A percentile compares a stretch with the other conserved stretches of the same genome.
phyloP scores from a whole-genome alignment of 2,329 filamentous ascomycete species.

The Sporothrix mexicana region DNA sequence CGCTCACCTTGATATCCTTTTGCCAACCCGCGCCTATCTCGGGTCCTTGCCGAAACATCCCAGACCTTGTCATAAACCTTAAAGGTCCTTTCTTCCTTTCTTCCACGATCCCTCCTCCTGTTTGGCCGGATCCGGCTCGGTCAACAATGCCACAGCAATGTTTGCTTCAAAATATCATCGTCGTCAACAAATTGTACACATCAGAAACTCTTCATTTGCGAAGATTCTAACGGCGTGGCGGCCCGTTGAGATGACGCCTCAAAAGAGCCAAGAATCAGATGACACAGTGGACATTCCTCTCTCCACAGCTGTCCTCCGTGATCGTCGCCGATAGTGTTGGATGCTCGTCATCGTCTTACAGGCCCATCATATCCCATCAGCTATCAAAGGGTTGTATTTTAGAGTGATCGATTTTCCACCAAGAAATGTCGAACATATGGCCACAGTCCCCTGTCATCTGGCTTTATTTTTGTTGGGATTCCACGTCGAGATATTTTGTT shows the following conservation, averaged over 20 bases:
- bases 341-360: conserved; percentile 10
- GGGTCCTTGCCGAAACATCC: background rate
- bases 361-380: background rate
- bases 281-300: conserved; percentile 10
- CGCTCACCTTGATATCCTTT: background rate
- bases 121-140: background rate
- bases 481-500: background rate
- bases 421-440: background rate
- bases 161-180: background rate
- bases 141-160: background rate
- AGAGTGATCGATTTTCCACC: background rate
- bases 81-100: background rate
- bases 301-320: conserved; percentile 21
- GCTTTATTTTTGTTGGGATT: background rate
- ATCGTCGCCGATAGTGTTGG: conserved; percentile 24
- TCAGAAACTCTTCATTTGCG: background rate
- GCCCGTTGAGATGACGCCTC: background rate
- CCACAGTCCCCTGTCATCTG: background rate
- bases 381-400: too few species aligned
- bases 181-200: background rate
- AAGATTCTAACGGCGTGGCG: conserved; percentile 1
- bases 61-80: background rate
- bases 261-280: conserved; percentile 15
- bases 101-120: too few species aligned
- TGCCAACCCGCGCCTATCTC: background rate